A percentile compares a stretch with the other conserved stretches of the same genome.
Evolutionary conservation across 2,329 filamentous ascomycete genomes (phyloP).

Genomic region (Ceratocystis harringtonii): DNA sequence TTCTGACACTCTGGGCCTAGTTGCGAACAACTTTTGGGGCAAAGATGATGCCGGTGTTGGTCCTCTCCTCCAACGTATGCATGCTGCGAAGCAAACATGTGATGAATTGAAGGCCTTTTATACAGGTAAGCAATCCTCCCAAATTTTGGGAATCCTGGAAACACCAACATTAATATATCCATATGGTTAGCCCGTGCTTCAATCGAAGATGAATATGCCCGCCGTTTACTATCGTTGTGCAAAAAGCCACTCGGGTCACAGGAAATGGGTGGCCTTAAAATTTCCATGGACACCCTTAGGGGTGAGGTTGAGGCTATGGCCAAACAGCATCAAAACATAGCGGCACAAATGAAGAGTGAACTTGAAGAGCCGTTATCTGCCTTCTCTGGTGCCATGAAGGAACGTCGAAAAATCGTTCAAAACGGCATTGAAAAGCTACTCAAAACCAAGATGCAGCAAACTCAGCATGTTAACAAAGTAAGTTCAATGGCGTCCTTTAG

Average conservation of each 20-base stretch:
- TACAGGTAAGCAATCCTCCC: conserved; percentile 34
- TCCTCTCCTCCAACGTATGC: conserved; percentile 87
- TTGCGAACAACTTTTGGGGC: conserved; percentile 99
- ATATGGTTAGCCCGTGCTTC: conserved; percentile 47
- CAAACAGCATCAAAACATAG: conserved; percentile 82
- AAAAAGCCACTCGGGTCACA: conserved; percentile 80
- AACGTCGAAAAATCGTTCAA: conserved; percentile 91
- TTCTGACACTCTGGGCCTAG: conserved; percentile 29
- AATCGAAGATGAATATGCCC: conserved; percentile 91
- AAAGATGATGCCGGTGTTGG: conserved; percentile 94
- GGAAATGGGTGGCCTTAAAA: conserved; percentile 68
- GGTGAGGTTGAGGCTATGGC: conserved; percentile 86
- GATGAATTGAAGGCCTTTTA: conserved; percentile 93
- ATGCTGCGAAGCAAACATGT: conserved; percentile 80
- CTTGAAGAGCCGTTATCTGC: conserved; percentile 84
- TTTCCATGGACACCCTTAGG: conserved; percentile 74
- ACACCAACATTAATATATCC: not conserved
- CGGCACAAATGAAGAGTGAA: conserved; percentile 88
- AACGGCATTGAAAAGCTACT: conserved; percentile 84
- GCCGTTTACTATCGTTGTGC: conserved; percentile 72
- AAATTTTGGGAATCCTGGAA: not conserved
- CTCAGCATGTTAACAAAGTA: conserved; percentile 79
- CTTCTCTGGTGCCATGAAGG: conserved; percentile 90
- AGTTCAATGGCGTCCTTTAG: conserved; percentile 19
- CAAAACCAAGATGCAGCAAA: conserved; percentile 88